Conservation (phyloP, 2,329 filamentous ascomycete species). For the Aspergillus novoparasiticus region DNA sequence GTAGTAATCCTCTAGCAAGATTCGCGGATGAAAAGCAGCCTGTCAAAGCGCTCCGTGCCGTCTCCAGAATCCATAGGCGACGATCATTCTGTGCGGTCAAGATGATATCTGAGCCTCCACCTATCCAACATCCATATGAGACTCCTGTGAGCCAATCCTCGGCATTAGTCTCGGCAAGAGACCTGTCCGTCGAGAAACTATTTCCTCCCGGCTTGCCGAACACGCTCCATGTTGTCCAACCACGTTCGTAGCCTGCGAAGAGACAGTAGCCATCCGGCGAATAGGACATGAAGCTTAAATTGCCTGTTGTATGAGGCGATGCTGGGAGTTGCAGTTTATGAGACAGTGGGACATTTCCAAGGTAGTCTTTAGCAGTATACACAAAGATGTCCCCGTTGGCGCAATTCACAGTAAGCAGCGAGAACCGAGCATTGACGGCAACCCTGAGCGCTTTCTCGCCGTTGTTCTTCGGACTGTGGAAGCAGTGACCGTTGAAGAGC, state of each 20-base stretch:
- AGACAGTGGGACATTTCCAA: constrained; percentile 85
- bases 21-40: constrained; percentile 92
- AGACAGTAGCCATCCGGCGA: constrained; percentile 96
- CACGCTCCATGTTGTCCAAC: constrained; percentile 97
- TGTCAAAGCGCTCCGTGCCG: constrained; percentile 89
- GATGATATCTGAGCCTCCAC: constrained; percentile 82
- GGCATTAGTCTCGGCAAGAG: constrained; percentile 65
- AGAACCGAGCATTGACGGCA: constrained; percentile 92
- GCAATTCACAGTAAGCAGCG: constrained; percentile 85
- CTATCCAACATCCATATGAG: constrained; percentile 79
- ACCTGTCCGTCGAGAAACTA: constrained; percentile 73
- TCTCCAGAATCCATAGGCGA: constrained; percentile 83
- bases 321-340: constrained; percentile 73
- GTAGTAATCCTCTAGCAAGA: constrained; percentile 82
- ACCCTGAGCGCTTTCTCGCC: constrained; percentile 68
- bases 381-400: constrained; percentile 77
- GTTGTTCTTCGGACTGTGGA: constrained; percentile 70
- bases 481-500: constrained; percentile 87
- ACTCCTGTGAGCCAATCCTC: constrained; percentile 87
- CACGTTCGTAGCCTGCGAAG: constrained; percentile 87
- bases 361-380: constrained; percentile 92
- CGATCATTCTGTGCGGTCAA: constrained; percentile 72
- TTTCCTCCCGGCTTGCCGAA: constrained; percentile 88
- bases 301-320: constrained; percentile 68
- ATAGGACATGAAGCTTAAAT: constrained; percentile 75